Base-by-base conservation (phyloP, 2,329 filamentous ascomycete genomes). In the Microcyclosporella mali region DNA sequence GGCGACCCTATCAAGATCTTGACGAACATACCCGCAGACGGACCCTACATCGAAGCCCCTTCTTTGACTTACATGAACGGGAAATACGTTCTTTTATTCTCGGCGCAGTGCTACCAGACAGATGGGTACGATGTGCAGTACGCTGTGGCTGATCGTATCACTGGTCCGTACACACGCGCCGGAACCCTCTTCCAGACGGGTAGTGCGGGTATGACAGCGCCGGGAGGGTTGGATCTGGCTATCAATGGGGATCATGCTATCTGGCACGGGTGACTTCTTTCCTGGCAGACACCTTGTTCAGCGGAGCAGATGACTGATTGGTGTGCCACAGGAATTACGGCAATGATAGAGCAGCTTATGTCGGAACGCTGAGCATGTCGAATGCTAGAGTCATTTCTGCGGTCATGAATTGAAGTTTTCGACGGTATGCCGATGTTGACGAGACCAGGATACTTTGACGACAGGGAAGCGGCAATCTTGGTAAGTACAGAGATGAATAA, bases 1-100 rank as follows among this genome's bases (percentile, higher is more conserved):
- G 60, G 57, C 2, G 34, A 37, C 9, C 47, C 58, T 0, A 55
- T 53, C 6, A 40, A 52, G 15, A 48, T 62, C 12, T 47, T 63
- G 16, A 52, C 47, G 12, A 61, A 61, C 39, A 48, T 47, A 16
- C 36, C 50, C 6, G 40, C 38, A 19, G 59, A 61, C 43, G 59
- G 61, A 1, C 60, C 59, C 1, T 53, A 56, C n/a, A 50, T 63
- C 29, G 60, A 63, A 45, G 62, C 61, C 11, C 62, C 59, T 0
- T 34, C 47, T 7, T 46, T 63, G 18, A 51, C 50, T 33, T 51
- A 50, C 32, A 52, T 57, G 34, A 49, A 46, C 6, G 57, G 56
- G 18, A 57, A 51, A 30, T 62, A 60, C 33, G 53, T 57, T 2
- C 50, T 63, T 6, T 62, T 63, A 38, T 63, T 59, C 47, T 57